These are phyloP conservation scores for barrel medic (Medicago truncatula) DNA, from an alignment of 306 rosid species.

Conservation along the genomic window DNA sequence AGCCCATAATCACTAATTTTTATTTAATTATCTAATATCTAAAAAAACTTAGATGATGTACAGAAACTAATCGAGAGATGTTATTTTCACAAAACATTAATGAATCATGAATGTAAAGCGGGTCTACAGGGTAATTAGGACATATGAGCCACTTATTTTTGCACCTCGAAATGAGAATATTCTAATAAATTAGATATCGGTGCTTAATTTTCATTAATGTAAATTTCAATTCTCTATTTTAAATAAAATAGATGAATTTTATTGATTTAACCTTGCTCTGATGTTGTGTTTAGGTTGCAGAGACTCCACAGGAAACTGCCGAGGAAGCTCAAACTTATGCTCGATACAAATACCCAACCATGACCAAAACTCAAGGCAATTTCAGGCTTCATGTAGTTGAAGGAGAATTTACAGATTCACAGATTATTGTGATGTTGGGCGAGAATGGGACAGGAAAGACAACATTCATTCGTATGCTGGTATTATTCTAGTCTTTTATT, in stretches of 20 bases:
- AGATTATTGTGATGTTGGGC: slow-evolving; percentile 97
- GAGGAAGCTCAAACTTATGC: slow-evolving; percentile 95
- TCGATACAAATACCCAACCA: slow-evolving; percentile 88
- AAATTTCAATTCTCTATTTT: slow-evolving; percentile 18
- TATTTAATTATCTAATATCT: too few species aligned
- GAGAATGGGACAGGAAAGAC: slow-evolving; percentile 99
- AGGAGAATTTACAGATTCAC: slow-evolving; percentile 99
- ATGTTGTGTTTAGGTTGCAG: slow-evolving; percentile 81
- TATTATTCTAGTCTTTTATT: slow-evolving; percentile 45
- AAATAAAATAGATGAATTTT: not conserved
- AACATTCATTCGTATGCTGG: slow-evolving; percentile 99
- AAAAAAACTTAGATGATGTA: too few species aligned
- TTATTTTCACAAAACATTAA: too few species aligned
- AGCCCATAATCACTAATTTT: too few species aligned
- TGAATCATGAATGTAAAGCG: too few species aligned
- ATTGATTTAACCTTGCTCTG: not conserved
- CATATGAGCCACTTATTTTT: not conserved
- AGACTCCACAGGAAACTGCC: slow-evolving; percentile 94
- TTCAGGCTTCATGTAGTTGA: slow-evolving; percentile 81
- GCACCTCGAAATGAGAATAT: not conserved
- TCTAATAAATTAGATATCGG: not conserved
- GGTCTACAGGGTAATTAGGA: too few species aligned
- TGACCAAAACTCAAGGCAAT: slow-evolving; percentile 90
- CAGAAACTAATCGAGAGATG: too few species aligned
- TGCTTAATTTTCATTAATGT: slow-evolving; percentile 12